Percentiles rank a stretch among this genome's conserved stretches.
These are phyloP conservation scores for Chimonanthus salicifolius DNA, from an alignment of 164 flowering plant species.

Conservation along the genomic window DNA sequence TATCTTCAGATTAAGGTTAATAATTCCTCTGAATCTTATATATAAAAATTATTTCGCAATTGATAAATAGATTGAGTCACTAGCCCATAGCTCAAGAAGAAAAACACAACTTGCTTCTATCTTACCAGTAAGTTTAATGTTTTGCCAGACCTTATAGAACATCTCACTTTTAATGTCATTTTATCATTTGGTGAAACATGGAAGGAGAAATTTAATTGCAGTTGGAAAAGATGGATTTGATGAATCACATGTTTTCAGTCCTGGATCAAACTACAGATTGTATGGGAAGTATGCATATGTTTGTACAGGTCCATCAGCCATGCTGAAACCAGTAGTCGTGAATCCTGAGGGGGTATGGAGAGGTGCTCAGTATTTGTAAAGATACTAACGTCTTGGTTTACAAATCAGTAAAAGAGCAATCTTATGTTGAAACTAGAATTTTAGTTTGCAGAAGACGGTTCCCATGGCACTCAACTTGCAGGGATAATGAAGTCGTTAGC, in stretches of 20 bases:
- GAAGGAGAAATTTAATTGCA: slow-evolving; percentile 78
- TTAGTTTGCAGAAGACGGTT: too few relatives aligned
- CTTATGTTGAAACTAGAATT: too few relatives aligned
- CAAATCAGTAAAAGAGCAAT: too few relatives aligned
- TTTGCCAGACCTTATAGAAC: not conserved
- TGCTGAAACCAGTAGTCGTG: slow-evolving; percentile 55
- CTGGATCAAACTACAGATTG: slow-evolving; percentile 58
- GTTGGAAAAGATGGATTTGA: slow-evolving; percentile 68
- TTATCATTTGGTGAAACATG: slow-evolving; percentile 39
- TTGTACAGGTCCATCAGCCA: slow-evolving; percentile 66
- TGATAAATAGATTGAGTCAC: too few relatives aligned
- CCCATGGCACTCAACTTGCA: too few relatives aligned
- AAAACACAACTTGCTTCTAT: not conserved
- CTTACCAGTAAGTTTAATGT: not conserved
- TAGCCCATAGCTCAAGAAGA: too few relatives aligned
- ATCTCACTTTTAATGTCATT: not conserved
- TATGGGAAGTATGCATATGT: slow-evolving; percentile 64
- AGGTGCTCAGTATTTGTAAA: slow-evolving; percentile 46
- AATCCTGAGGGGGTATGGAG: slow-evolving; percentile 36
- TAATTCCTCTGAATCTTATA: too few relatives aligned
- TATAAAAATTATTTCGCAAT: too few relatives aligned
- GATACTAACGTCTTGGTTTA: too few relatives aligned
- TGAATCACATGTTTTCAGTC: slow-evolving; percentile 75
- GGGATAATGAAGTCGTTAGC: too few relatives aligned
- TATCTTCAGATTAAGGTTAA: not conserved